These are phyloP conservation scores for Aspergillus piperis DNA, from an alignment of 2,329 filamentous ascomycete genomes.

Conservation along the genomic window DNA sequence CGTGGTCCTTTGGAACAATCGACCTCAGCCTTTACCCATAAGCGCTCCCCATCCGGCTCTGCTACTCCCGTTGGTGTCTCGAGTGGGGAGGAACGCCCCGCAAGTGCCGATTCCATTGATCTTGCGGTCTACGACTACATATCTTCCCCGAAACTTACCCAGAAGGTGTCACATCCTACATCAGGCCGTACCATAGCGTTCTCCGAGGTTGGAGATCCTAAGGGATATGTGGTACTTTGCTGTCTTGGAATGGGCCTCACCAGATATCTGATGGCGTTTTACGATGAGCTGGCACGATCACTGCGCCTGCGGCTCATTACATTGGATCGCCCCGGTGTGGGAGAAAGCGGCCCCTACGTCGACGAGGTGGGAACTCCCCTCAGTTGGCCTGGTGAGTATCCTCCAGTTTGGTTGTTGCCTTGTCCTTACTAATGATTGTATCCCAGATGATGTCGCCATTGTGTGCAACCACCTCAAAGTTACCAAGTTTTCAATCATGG, in stretches of 20 bases:
- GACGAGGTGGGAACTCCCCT: constrained; percentile 83
- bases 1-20: constrained; percentile 33
- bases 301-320: constrained; percentile 89
- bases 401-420: neutral
- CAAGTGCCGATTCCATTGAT: constrained; percentile 83
- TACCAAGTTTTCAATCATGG: constrained; percentile 92
- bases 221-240: constrained; percentile 90
- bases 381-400: constrained; percentile 80
- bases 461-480: constrained; percentile 92
- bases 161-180: constrained; percentile 82
- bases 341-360: constrained; percentile 81
- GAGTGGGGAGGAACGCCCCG: constrained; percentile 69
- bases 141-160: constrained; percentile 77
- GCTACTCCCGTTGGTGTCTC: constrained; percentile 44
- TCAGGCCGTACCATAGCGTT: constrained; percentile 90
- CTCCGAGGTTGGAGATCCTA: constrained; percentile 90
- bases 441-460: constrained; percentile 76
- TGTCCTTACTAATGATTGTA: neutral
- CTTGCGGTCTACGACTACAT: constrained; percentile 84
- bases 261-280: constrained; percentile 93
- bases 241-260: constrained; percentile 98
- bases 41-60: constrained; percentile 43
- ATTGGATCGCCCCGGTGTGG: constrained; percentile 89
- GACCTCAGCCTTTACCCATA: constrained; percentile 34
- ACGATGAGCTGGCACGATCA: constrained; percentile 89